phyloP scores from a whole-genome alignment of 257 asterid genomes.

The Solanum pimpinellifolium region DNA sequence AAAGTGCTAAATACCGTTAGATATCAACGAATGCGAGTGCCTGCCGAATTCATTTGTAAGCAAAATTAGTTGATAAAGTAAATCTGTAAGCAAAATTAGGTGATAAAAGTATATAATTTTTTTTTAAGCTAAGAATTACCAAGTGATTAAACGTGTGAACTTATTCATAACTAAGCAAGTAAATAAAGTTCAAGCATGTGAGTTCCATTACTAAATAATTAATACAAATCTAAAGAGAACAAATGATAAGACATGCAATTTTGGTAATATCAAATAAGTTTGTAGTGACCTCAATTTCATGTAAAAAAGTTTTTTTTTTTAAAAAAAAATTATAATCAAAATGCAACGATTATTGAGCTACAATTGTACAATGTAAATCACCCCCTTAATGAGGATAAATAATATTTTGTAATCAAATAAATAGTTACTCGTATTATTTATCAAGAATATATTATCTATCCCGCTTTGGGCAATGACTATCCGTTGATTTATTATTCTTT shows the following conservation, averaged over 20 bases:
- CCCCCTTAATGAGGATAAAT: background rate
- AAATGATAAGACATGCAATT: background rate
- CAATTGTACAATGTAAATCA: background rate
- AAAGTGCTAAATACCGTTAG: background rate
- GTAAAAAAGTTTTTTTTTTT: no score
- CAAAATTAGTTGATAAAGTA: background rate
- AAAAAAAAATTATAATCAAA: no score
- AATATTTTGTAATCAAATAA: no score
- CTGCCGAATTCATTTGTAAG: background rate
- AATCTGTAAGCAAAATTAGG: background rate
- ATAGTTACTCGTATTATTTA: background rate
- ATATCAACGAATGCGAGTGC: background rate
- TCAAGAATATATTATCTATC: no score
- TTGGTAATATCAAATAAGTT: background rate
- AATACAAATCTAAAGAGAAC: background rate
- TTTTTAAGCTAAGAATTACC: background rate
- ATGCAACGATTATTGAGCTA: background rate
- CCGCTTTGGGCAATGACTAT: background rate
- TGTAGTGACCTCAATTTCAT: background rate
- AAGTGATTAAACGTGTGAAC: background rate
- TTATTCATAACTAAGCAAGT: background rate
- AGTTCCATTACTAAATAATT: background rate
- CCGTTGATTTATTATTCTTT: no score
- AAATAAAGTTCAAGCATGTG: background rate
- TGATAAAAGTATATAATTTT: background rate